Evolutionary conservation across 805 yeast species (phyloP), one percentile per base, ranked within the genome.

Genomic region (Lachancea waltii): DNA sequence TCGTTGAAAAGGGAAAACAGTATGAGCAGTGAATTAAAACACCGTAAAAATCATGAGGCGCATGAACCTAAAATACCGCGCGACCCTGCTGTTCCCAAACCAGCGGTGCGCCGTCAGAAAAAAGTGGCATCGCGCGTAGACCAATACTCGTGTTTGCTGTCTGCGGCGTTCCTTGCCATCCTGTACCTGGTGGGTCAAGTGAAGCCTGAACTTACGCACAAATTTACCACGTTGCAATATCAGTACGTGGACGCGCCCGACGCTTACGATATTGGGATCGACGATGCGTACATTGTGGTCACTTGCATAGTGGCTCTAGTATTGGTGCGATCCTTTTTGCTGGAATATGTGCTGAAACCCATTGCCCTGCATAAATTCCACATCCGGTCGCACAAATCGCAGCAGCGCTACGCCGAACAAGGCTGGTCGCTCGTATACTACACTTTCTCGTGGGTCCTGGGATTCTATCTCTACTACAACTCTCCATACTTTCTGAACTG

Each of bases 351-450:
- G 7, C 69, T 82, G 34, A 67, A 64, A 38, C 86, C 89, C 14
- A 51, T 78, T 33, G 85, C 85, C 2, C 35, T 34, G 16, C 36
- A 33, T 40, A 37, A 41, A 7, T 55, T 65, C 33, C 64, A 72
- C 17, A 75, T 83, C 34, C 58, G 58, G 27, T 61, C 69, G 2
- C 58, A 56, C 11, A 79, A 77, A 49, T 73, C 81, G 0, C 64
- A 68, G 16, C 73, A 73, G 40, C 71, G 95, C 41, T 86, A 84
- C 54, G 82, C 85, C 40, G 96, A 86, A 61, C 96, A 86, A 65
- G 79, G 85, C 35, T 87, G 95, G 95, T 67, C 75, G 23, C 56
- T 75, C 13, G 50, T 74, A 5, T 84, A 82, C 56, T 84, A 77
- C 63, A 48, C 71, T 5, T 48, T 62, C 8, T 72, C 84, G 7